Evolutionary conservation across 805 yeast genomes (phyloP).

Genomic region (Suhomyces sp.): DNA sequence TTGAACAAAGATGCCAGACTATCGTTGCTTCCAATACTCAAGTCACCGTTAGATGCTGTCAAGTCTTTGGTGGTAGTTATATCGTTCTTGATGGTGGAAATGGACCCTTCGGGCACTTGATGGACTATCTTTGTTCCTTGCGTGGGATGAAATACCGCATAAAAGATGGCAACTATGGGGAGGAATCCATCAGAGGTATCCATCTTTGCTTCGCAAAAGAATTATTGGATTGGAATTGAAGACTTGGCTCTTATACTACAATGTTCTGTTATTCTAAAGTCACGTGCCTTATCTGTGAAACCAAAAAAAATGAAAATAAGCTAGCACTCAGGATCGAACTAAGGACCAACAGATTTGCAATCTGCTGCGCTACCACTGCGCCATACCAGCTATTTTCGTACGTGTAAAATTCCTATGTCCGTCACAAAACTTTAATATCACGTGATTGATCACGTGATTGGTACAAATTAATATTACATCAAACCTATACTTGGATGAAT

Average conservation of each 20-base stretch:
- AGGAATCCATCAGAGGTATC: conserved; percentile 62
- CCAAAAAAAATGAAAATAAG: conserved; percentile 48
- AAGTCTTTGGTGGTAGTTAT: background rate
- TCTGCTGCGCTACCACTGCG: conserved; percentile 99
- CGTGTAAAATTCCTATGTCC: no score
- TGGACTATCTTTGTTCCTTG: conserved; percentile 91
- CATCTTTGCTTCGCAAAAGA: no score
- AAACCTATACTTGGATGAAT: no score
- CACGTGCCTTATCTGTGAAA: no score
- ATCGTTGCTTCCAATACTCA: no score
- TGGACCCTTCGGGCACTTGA: conserved; percentile 83
- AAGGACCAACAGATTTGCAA: conserved; percentile 98
- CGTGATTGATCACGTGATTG: no score
- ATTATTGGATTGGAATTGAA: no score
- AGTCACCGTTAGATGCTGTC: background rate
- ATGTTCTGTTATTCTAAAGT: no score
- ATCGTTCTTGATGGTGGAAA: conserved; percentile 33
- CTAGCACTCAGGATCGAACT: conserved; percentile 94
- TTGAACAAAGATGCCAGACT: conserved; percentile 49
- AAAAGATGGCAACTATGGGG: conserved; percentile 86
- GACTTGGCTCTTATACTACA: background rate
- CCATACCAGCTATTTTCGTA: conserved; percentile 58
- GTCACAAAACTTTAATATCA: no score
- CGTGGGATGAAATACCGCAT: conserved; percentile 90
- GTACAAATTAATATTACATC: no score